phyloP scores from a whole-genome alignment of 1,284 basidiomycete species.

The Fomitopsis pinicola region DNA sequence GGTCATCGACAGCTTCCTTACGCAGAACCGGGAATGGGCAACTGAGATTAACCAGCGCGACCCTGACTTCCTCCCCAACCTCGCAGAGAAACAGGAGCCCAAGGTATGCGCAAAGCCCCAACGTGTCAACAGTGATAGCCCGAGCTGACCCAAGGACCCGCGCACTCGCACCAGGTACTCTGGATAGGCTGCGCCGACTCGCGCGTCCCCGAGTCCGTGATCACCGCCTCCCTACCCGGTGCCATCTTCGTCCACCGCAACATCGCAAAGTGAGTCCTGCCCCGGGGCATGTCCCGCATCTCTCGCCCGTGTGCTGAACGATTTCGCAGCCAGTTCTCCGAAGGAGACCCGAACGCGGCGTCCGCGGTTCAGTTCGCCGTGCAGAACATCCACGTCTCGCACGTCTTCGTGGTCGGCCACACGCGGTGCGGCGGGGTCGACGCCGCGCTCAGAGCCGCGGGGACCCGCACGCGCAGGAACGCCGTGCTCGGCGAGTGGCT shows the following conservation, averaged over 20 bases:
- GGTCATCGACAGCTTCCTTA: neutral
- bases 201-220: constrained; percentile 40
- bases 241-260: constrained; percentile 49
- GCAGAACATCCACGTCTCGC: constrained; percentile 6
- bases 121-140: too few species aligned
- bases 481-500: neutral
- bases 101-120: neutral
- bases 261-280: constrained; percentile 30
- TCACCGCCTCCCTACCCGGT: constrained; percentile 36
- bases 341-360: constrained; percentile 8
- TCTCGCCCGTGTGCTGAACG: neutral
- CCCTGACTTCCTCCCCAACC: neutral
- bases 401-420: constrained; percentile 19
- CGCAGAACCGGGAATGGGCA: neutral
- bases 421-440: constrained; percentile 14
- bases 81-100: neutral
- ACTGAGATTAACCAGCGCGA: neutral
- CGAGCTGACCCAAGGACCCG: too few species aligned
- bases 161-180: constrained; percentile 25
- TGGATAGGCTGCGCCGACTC: constrained; percentile 58
- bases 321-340: constrained; percentile 9
- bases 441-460: neutral
- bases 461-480: neutral
- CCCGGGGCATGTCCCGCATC: neutral
- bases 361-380: constrained; percentile 16